Evolutionary conservation across 352 stramenopile species (phyloP).

Genomic region (Phytophthora macrochlamydospora): DNA sequence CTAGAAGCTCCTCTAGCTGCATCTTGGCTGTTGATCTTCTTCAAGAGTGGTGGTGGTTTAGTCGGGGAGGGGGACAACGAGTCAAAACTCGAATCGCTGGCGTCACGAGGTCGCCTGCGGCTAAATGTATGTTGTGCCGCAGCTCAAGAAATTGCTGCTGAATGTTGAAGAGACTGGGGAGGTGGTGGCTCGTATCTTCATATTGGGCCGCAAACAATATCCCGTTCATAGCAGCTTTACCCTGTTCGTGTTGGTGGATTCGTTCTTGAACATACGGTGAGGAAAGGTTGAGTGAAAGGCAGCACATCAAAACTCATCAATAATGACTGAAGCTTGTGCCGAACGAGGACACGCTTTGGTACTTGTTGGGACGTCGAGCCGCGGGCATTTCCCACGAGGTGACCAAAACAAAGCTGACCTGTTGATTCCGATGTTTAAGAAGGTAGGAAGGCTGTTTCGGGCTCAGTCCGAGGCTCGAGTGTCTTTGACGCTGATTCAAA

Average conservation of each 20-base stretch:
- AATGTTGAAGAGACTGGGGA: neutral
- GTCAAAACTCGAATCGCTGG: too few relatives aligned
- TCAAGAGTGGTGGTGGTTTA: neutral
- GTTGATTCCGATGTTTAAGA: neutral
- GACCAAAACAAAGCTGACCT: neutral
- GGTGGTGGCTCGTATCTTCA: neutral
- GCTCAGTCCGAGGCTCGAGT: too few relatives aligned
- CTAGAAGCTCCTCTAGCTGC: too few relatives aligned
- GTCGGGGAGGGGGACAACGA: too few relatives aligned
- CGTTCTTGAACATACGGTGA: too few relatives aligned
- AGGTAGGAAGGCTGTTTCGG: neutral
- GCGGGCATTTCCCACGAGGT: neutral
- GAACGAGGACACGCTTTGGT: neutral
- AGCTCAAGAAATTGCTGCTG: neutral
- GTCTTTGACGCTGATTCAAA: too few relatives aligned
- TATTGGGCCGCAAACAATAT: neutral
- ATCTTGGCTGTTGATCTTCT: too few relatives aligned
- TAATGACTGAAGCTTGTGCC: neutral
- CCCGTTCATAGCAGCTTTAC: neutral
- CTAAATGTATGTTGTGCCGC: neutral
- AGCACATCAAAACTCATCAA: neutral
- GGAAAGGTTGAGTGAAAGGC: too few relatives aligned
- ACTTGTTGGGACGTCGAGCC: neutral
- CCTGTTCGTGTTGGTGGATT: neutral
- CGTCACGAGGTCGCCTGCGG: too few relatives aligned